Conservation (phyloP, 169 alveolate genomes). For the Cryptosporidium tyzzeri region DNA sequence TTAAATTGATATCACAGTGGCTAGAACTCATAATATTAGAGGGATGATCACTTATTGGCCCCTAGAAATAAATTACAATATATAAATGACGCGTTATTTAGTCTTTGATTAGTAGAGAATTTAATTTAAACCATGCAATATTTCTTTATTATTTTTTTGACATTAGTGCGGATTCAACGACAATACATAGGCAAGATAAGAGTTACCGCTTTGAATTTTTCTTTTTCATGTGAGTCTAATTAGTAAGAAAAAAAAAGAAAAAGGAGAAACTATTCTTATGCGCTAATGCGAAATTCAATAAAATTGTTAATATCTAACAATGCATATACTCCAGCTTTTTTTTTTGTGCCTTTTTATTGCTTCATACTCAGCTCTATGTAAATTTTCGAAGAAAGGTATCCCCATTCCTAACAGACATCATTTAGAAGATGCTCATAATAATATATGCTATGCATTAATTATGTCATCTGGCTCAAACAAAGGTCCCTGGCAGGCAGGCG, state of each 20-base stretch:
- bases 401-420: constrained; percentile 67
- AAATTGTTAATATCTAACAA: not conserved
- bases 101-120: not conserved
- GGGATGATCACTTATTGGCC: not conserved
- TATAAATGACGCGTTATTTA: not conserved
- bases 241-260: not conserved
- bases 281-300: not conserved
- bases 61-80: too few species aligned
- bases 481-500: constrained; percentile 77
- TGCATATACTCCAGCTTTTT: constrained; percentile 8
- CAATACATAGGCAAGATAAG: constrained; percentile 58
- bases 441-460: constrained; percentile 64
- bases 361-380: not conserved
- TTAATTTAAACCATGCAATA: not conserved
- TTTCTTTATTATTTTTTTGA: not conserved
- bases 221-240: constrained; percentile 37
- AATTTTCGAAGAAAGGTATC: constrained; percentile 26
- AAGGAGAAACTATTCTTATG: not conserved
- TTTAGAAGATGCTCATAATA: constrained; percentile 67
- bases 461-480: constrained; percentile 71
- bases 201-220: constrained; percentile 58
- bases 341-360: constrained; percentile 1
- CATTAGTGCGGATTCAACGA: constrained; percentile 64
- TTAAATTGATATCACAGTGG: too few species aligned
- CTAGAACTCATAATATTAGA: not conserved